Evolutionary conservation across 345 rosid species (phyloP).

Genomic region (Acer campestre): DNA sequence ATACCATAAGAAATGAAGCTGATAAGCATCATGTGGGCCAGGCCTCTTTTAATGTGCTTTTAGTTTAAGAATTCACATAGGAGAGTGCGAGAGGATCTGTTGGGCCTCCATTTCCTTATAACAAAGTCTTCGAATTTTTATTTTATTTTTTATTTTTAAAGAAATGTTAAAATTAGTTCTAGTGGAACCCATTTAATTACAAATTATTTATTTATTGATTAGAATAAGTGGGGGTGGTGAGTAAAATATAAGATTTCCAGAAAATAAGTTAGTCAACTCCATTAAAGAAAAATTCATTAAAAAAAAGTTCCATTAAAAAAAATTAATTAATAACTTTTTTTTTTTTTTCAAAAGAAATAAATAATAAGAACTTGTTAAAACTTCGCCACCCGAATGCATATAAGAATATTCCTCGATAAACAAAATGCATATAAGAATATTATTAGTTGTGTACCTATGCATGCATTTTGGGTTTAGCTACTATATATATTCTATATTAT

Average conservation of each 20-base stretch:
- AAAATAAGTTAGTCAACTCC: conserved; percentile 14
- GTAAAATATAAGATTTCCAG: background rate
- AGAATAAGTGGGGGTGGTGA: background rate
- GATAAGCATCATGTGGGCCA: conserved; percentile 37
- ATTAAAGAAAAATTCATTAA: background rate
- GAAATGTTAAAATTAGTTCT: background rate
- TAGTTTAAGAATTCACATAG: conserved; percentile 16
- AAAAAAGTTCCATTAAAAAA: no score
- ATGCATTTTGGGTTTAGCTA: no score
- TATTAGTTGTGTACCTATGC: background rate
- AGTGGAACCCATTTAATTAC: conserved; percentile 3
- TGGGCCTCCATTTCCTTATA: conserved; percentile 22
- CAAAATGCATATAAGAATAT: background rate
- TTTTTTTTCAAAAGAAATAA: background rate
- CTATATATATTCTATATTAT: no score
- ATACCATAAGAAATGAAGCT: background rate
- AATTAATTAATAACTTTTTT: background rate
- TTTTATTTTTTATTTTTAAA: background rate
- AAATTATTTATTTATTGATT: background rate
- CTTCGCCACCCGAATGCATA: background rate
- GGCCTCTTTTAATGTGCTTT: conserved; percentile 9
- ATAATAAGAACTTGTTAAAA: background rate
- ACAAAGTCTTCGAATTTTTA: background rate
- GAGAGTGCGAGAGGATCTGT: background rate
- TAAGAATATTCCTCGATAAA: no score